Conservation (phyloP, 2,329 filamentous ascomycete genomes). For the Botrytis porri region DNA sequence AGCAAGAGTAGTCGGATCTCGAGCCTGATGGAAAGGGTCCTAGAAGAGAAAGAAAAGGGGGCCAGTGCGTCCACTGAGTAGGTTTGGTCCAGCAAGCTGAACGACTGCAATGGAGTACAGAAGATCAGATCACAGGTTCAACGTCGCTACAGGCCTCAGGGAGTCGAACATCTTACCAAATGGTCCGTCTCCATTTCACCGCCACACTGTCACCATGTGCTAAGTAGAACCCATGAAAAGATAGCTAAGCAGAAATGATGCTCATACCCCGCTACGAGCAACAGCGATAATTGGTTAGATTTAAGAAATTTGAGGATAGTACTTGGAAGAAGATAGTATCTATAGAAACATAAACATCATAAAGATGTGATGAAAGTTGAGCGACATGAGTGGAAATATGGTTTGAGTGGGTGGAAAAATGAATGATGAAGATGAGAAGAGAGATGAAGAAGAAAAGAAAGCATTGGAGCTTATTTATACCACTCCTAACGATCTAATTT, state of each 20-base stretch:
- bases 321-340: neutral
- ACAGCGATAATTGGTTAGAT: neutral
- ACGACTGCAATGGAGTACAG: neutral
- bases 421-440: neutral
- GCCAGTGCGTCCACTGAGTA: neutral
- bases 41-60: neutral
- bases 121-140: neutral
- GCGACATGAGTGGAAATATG: neutral
- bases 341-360: neutral
- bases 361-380: neutral
- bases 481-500: neutral
- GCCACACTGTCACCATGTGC: neutral
- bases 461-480: neutral
- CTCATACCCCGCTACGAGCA: neutral
- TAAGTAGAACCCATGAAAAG: neutral
- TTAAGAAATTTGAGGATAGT: neutral
- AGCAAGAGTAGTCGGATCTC: neutral
- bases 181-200: neutral
- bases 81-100: constrained; percentile 2
- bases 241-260: neutral
- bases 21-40: neutral
- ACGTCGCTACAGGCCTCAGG: neutral
- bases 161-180: neutral
- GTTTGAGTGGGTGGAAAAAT: neutral
- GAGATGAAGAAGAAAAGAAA: neutral